phyloP scores from a whole-genome alignment of 2,329 filamentous ascomycete species.

The Ustulina deusta region DNA sequence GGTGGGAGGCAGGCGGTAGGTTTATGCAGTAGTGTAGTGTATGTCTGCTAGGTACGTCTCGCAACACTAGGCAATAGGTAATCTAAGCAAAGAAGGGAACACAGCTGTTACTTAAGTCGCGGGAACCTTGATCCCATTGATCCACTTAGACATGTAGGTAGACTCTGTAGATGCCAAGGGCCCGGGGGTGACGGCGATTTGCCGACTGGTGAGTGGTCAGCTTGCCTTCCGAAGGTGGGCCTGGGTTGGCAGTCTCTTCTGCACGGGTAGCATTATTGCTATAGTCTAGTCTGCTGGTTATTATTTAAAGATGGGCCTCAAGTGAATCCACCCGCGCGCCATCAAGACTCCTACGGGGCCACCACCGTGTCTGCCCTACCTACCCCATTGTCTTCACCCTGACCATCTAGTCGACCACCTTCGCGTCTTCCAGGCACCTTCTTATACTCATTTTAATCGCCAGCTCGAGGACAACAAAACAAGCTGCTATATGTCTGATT shows the following conservation, averaged over 20 bases:
- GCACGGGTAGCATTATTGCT: not conserved
- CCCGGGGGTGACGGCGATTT: conserved; percentile 47
- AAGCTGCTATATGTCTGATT: conserved; percentile 51
- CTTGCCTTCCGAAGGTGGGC: conserved; percentile 43
- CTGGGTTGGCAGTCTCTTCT: conserved; percentile 28
- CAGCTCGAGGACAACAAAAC: conserved; percentile 54
- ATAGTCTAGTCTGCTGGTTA: not conserved
- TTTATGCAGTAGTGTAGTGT: conserved; percentile 26
- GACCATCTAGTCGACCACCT: conserved; percentile 37
- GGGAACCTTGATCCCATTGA: conserved; percentile 39
- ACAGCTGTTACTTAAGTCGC: conserved; percentile 39
- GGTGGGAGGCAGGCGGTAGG: conserved; percentile 20
- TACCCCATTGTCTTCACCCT: conserved; percentile 48
- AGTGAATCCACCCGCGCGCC: conserved; percentile 48
- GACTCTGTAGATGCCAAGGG: conserved; percentile 5
- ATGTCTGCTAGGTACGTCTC: not conserved
- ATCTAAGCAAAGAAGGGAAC: conserved; percentile 15
- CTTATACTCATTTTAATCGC: conserved; percentile 75
- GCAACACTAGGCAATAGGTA: too few species aligned
- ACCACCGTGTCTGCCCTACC: conserved; percentile 44
- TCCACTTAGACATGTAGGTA: conserved; percentile 34
- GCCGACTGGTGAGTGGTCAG: conserved; percentile 44
- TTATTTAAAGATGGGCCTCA: conserved; percentile 47
- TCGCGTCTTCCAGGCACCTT: conserved; percentile 60
- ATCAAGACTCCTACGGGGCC: conserved; percentile 43